Percentiles rank a stretch among this genome's conserved stretches.
phyloP scores from a whole-genome alignment of 192 early-diverging fungal genomes.

The Spinellus fusiger region DNA sequence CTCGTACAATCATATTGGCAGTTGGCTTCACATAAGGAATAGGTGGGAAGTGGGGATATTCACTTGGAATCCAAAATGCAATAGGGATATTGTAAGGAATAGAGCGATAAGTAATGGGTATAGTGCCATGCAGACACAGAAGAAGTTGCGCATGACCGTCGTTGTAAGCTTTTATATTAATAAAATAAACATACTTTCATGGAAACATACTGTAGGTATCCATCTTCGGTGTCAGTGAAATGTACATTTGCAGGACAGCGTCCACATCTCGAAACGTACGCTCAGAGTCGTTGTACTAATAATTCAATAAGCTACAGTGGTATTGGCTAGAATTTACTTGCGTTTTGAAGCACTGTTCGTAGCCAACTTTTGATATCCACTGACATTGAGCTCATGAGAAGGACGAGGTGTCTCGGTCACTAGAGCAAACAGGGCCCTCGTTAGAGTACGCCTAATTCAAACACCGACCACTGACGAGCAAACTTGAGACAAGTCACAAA shows the following conservation, averaged over 20 bases:
- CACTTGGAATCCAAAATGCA: constrained; percentile 78
- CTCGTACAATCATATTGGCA: constrained; percentile 75
- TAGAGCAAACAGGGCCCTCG: background rate
- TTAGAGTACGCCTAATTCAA: background rate
- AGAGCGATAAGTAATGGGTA: constrained; percentile 79
- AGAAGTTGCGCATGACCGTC: constrained; percentile 57
- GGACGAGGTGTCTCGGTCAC: background rate
- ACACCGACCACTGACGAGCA: background rate
- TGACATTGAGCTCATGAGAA: background rate
- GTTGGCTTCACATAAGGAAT: constrained; percentile 87
- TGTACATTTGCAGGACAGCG: constrained; percentile 48
- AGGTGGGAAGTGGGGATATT: constrained; percentile 76
- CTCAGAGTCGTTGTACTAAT: constrained; percentile 56
- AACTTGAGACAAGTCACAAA: too few relatives aligned
- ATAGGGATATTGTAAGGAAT: constrained; percentile 89
- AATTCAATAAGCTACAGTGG: background rate
- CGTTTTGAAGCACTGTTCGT: constrained; percentile 15
- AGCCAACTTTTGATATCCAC: constrained; percentile 24
- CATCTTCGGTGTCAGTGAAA: constrained; percentile 56
- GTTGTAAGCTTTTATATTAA: constrained; percentile 38
- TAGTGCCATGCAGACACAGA: constrained; percentile 80
- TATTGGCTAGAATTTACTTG: background rate
- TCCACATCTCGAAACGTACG: constrained; percentile 63
- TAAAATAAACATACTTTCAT: background rate
- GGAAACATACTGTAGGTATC: constrained; percentile 60